phyloP scores from a whole-genome alignment of 1,284 basidiomycete genomes.

The Sporisorium scitamineum region DNA sequence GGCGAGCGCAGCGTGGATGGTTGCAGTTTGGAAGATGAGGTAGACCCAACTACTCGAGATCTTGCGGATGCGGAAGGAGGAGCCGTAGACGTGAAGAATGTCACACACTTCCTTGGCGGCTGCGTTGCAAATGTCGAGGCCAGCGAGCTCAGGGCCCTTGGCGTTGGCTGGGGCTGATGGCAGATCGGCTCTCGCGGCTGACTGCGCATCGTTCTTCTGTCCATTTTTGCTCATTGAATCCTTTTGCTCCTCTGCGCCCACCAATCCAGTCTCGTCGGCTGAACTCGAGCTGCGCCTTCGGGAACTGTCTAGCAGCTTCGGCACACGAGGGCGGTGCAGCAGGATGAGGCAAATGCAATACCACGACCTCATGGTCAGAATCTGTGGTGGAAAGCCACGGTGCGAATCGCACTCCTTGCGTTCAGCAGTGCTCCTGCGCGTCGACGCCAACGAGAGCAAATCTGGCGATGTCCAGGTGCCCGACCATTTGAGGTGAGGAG shows the following conservation, averaged over 20 bases:
- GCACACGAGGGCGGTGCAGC: slow-evolving; percentile 49
- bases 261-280: slow-evolving; percentile 2
- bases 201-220: background rate
- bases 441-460: slow-evolving; percentile 1
- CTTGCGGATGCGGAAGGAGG: slow-evolving; percentile 53
- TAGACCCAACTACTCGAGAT: slow-evolving; percentile 55
- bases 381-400: slow-evolving; percentile 42
- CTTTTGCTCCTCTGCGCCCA: background rate
- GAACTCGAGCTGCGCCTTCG: slow-evolving; percentile 4
- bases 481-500: slow-evolving; percentile 40
- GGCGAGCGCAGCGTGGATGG: slow-evolving; percentile 49
- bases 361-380: slow-evolving; percentile 53
- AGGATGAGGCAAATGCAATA: slow-evolving; percentile 55
- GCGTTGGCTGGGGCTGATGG: too few relatives aligned
- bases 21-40: slow-evolving; percentile 55
- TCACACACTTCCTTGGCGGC: slow-evolving; percentile 50
- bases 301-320: slow-evolving; percentile 25
- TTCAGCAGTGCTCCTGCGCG: slow-evolving; percentile 7
- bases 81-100: slow-evolving; percentile 50
- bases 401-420: slow-evolving; percentile 30
- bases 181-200: too few relatives aligned
- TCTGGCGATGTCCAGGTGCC: slow-evolving; percentile 41
- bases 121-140: slow-evolving; percentile 47
- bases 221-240: background rate
- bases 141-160: slow-evolving; percentile 23